A percentile compares a stretch with the other conserved stretches of the same genome.
These are phyloP conservation scores for Thozetella sp. DNA, from an alignment of 495 filamentous ascomycete genomes.

Conservation along the genomic window DNA sequence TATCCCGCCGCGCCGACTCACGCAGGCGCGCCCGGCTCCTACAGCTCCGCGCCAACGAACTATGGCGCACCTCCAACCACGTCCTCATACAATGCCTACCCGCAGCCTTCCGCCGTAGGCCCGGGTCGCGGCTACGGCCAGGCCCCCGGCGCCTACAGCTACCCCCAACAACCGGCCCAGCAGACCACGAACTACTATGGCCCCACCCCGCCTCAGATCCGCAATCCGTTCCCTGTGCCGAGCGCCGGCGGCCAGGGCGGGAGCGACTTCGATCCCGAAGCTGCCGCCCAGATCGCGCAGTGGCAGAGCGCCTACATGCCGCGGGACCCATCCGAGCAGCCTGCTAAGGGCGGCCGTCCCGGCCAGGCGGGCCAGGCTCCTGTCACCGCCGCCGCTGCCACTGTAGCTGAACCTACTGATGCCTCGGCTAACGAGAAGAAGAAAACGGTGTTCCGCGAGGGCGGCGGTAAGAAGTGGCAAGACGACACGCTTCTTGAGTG, in stretches of 20 bases:
- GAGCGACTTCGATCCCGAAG: constrained; percentile 71
- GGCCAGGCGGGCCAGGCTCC: constrained; percentile 30
- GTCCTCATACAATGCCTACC: constrained; percentile 31
- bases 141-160: constrained; percentile 39
- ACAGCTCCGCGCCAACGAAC: constrained; percentile 32
- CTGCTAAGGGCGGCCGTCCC: constrained; percentile 20
- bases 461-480: constrained; percentile 88
- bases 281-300: constrained; percentile 91
- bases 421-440: constrained; percentile 38
- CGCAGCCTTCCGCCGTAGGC: constrained; percentile 26
- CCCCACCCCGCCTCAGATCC: constrained; percentile 69
- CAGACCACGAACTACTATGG: constrained; percentile 38
- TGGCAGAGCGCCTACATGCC: constrained; percentile 92
- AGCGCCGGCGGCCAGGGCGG: constrained; percentile 43
- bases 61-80: constrained; percentile 35
- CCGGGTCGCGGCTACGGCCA: constrained; percentile 31
- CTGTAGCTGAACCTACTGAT: constrained; percentile 23
- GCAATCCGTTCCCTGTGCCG: constrained; percentile 82
- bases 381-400: constrained; percentile 32
- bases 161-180: constrained; percentile 38
- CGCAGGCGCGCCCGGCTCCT: constrained; percentile 16
- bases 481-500: constrained; percentile 88
- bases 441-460: constrained; percentile 81
- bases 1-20: constrained; percentile 25
- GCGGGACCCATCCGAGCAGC: constrained; percentile 42